phyloP scores from a whole-genome alignment of 139 green algal species.

The Tetradesmus lagerheimii region DNA sequence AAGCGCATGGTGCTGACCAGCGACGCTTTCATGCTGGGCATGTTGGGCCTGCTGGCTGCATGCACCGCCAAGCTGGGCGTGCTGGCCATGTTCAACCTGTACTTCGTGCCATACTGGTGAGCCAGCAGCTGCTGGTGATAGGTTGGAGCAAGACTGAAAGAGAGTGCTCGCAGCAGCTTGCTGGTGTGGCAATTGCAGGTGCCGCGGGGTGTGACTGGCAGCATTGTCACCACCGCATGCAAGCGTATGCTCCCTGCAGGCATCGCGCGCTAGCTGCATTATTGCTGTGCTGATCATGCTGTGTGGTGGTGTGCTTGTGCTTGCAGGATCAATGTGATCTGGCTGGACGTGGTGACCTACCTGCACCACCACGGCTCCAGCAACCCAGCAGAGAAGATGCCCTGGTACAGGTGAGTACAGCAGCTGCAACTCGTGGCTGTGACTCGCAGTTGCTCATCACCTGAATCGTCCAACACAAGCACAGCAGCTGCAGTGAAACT shows the following conservation, averaged over 20 bases:
- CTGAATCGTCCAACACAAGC: neutral
- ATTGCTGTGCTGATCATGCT: neutral
- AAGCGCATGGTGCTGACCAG: constrained; percentile 77
- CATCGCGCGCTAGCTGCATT: too few relatives aligned
- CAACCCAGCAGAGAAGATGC: constrained; percentile 85
- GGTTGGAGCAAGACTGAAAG: neutral
- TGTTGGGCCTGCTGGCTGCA: constrained; percentile 85
- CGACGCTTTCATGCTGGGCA: constrained; percentile 85
- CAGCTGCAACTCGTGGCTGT: neutral
- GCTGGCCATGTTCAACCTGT: constrained; percentile 89
- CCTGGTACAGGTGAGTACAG: constrained; percentile 87
- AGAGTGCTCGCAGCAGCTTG: too few relatives aligned
- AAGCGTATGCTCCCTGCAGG: too few relatives aligned
- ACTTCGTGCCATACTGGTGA: constrained; percentile 90
- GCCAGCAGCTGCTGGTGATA: neutral
- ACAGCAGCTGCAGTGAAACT: neutral
- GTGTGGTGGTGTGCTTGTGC: neutral
- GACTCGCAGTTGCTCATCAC: neutral
- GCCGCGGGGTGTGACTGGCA: too few relatives aligned
- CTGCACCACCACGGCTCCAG: constrained; percentile 93
- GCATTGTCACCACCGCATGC: too few relatives aligned
- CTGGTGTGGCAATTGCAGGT: too few relatives aligned
- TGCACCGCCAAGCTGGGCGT: constrained; percentile 80
- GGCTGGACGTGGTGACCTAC: constrained; percentile 97
- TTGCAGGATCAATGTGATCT: constrained; percentile 85